Percentiles rank a stretch among this genome's conserved stretches.
Evolutionary conservation across 2,329 filamentous ascomycete genomes (phyloP).

Genomic region (Juglanconis sp.): DNA sequence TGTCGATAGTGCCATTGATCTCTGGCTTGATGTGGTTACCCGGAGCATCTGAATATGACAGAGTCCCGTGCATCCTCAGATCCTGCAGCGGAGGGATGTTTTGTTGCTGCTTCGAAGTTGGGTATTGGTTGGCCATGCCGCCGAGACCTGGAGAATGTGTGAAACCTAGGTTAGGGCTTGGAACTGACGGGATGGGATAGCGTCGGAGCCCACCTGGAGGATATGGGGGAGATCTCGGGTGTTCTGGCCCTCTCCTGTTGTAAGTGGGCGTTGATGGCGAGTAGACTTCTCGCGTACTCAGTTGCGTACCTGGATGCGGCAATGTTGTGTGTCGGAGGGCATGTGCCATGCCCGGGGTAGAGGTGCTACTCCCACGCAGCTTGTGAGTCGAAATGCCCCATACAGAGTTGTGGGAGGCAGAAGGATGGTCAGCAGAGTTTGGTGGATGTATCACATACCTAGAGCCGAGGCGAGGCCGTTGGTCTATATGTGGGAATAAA

Average conservation of each 20-base stretch:
- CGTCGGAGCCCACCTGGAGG: conserved; percentile 41
- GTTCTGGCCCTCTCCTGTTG: conserved; percentile 43
- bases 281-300: conserved; percentile 54
- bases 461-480: conserved; percentile 52
- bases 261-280: conserved; percentile 48
- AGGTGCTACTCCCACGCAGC: conserved; percentile 40
- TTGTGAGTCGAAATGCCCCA: conserved; percentile 30
- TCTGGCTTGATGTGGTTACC: conserved; percentile 57
- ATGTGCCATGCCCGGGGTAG: conserved; percentile 57
- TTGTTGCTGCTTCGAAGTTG: conserved; percentile 33
- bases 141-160: conserved; percentile 32
- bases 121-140: conserved; percentile 50
- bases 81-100: conserved; percentile 52
- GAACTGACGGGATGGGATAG: conserved; percentile 51
- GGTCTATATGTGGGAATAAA: conserved; percentile 48
- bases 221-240: conserved; percentile 52
- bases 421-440: conserved; percentile 14
- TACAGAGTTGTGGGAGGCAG: conserved; percentile 3
- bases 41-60: conserved; percentile 57
- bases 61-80: conserved; percentile 53
- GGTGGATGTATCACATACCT: conserved; percentile 44
- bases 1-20: conserved; percentile 79
- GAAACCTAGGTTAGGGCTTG: conserved; percentile 45
- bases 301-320: conserved; percentile 47
- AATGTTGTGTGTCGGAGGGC: conserved; percentile 50